Evolutionary conservation across 1,284 basidiomycete species (phyloP).

Genomic region (Erythrobasidium hasegawianum): DNA sequence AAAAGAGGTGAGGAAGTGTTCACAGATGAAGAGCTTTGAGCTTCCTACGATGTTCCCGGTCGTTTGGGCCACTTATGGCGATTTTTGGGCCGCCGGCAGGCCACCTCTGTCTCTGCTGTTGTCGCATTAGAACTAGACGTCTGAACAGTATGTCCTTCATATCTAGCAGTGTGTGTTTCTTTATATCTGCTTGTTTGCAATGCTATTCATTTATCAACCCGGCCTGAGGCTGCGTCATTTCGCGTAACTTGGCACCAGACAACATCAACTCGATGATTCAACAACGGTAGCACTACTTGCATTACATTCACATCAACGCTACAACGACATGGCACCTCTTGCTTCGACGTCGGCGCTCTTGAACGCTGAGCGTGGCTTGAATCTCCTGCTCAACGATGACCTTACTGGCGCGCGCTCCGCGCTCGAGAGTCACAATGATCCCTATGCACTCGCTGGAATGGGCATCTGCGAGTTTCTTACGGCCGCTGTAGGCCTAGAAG

Average conservation of each 20-base stretch:
- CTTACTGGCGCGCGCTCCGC: constrained; percentile 23
- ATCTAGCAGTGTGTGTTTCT: no score
- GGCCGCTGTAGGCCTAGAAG: constrained; percentile 40
- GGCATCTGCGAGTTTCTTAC: constrained; percentile 40
- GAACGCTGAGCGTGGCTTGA: constrained; percentile 31
- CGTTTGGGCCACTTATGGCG: no score
- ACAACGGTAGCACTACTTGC: no score
- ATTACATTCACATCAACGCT: not conserved
- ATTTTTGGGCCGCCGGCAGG: no score
- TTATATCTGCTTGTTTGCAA: no score
- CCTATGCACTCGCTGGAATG: constrained; percentile 36
- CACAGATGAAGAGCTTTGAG: constrained; percentile 47
- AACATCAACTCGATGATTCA: no score
- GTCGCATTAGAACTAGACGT: no score
- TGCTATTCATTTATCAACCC: no score
- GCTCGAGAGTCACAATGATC: constrained; percentile 27
- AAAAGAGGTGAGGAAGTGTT: constrained; percentile 69
- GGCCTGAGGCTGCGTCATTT: no score
- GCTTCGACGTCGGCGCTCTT: constrained; percentile 5
- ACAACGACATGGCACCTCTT: not conserved
- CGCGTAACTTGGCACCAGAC: no score
- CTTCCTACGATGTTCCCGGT: not conserved
- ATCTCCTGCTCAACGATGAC: constrained; percentile 40
- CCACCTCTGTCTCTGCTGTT: no score
- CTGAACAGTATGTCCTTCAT: no score